Base-by-base conservation (phyloP, 106 monocot species). In the Dendrobium huoshanense region DNA sequence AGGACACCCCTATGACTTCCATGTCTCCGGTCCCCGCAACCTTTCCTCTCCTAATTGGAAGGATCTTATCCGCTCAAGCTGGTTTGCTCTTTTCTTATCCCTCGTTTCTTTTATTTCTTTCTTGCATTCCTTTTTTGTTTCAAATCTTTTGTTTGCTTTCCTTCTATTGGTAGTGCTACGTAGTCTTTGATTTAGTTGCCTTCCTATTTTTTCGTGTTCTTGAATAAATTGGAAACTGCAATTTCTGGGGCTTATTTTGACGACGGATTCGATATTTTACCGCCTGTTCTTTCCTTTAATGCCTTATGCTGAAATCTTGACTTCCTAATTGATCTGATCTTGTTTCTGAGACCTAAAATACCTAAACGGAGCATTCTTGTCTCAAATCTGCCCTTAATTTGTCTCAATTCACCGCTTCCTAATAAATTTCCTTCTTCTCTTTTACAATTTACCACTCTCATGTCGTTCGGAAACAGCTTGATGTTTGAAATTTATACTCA, bases 41-140 rank as follows among this genome's bases (percentile, higher is more conserved):
- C 84, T 84, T 79, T 79, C 79, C 15, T 84, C 79, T 29, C 84
- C 84, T 25, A 84, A 84, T 27, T 84, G 84, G 84, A 58, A 61
- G 56, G 84, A 84, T 44, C 79, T 84, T 61, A 84, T 84, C 44
- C 72, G 72, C 72, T 84, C 84, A 19, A 84, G 79, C 75, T 84
- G 84, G 84, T 84, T 58, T 5, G 40, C 29, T 40, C 33, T 59
- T 41, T 1, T 17, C 9, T 29, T 19, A 15, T 56, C 56, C 18
- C 55, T 31, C 16, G 9, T 40, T 59, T 78, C 77, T 29, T 55
- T 17, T 77, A 18, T 4, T 29, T 77, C 25, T 10, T 55, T 77
- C 22, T 4, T 16, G 18, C 16, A n/a, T 75, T 44, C 44, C 75
- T 3, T 45, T 45, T 51, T 61, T 61, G 5, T n/a, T 8, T 61